Conservation (phyloP, 2,329 filamentous ascomycete species). For the Trichophyton mentagrophytes region DNA sequence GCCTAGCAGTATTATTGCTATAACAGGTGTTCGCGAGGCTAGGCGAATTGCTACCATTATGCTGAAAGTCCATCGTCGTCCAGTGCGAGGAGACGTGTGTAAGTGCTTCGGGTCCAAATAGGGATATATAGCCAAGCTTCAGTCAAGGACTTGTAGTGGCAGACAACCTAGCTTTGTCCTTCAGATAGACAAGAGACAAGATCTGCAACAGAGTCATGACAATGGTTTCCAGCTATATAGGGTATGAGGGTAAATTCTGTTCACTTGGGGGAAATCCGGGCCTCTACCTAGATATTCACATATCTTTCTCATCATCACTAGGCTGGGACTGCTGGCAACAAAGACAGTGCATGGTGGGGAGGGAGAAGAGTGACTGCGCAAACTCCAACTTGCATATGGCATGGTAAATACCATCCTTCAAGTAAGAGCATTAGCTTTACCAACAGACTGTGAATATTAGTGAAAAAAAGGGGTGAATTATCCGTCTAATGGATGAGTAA, state of each 20-base stretch:
- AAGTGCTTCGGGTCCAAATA: neutral
- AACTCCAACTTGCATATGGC: neutral
- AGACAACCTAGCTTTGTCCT: neutral
- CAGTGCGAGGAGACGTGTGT: neutral
- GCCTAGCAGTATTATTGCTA: neutral
- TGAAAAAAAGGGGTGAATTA: too few species aligned
- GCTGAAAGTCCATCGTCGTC: neutral
- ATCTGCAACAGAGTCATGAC: neutral
- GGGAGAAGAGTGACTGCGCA: neutral
- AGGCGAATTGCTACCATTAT: neutral
- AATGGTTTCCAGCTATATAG: neutral
- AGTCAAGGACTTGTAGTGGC: neutral
- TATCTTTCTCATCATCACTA: neutral
- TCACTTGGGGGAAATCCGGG: neutral
- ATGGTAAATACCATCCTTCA: neutral
- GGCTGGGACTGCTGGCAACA: neutral
- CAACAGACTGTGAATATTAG: neutral
- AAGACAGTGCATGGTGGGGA: neutral
- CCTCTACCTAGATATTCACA: neutral
- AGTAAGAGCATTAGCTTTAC: neutral
- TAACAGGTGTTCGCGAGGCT: neutral
- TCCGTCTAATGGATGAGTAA: too few species aligned
- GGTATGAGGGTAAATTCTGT: neutral
- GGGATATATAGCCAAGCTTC: neutral
- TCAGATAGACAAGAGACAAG: neutral